Base-by-base conservation (phyloP, 192 early-diverging fungal species). In the Coemansia sp. region DNA sequence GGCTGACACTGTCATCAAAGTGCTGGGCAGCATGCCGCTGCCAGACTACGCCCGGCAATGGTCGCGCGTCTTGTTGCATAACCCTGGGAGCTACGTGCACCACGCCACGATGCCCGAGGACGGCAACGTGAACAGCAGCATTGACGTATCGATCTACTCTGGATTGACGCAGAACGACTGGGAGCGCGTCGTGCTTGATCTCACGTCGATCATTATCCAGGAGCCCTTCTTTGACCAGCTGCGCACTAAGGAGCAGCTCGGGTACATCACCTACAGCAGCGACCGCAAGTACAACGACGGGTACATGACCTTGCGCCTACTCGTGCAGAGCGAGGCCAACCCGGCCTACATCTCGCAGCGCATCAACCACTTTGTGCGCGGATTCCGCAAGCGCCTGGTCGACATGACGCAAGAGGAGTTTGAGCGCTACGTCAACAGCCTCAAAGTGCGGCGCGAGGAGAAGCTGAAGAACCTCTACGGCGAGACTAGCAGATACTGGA, bases 221-320 rank as follows among this genome's bases (percentile, higher is more conserved):
- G 96, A 99, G 72, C 94, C 95, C 32, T 92, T 86, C 68, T 99
- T 98, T 77, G 91, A 98, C 79, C 90, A 96, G 65, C 79, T 99
- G 54, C 86, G 97, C 24, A 99, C 97, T 17, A 95, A 98, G 73
- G 91, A 93, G 71, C 89, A 93, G 67, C 85, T 94, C 10, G 92
- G 92, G 2, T 91, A 92, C 67, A 76, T 89, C 22, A 87, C 91
- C 6, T 77, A 75, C 46, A 84, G 86, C 62, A 83, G 77, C 17
- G 45, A 79, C 14, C 78, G 78, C 67, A 72, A 91, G 54, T 90
- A 90, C 76, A 86, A 85, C 59, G 88, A 91, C 29, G 94, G 94
- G 4, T 85, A 84, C 19, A 90, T 94, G 73, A 88, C 90, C 29
- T 84, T 94, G 45, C 78, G 94, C 0, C 80, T 98, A 53, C 86